phyloP scores from a whole-genome alignment of 192 early-diverging fungal genomes.

The Mortierella antarctica region DNA sequence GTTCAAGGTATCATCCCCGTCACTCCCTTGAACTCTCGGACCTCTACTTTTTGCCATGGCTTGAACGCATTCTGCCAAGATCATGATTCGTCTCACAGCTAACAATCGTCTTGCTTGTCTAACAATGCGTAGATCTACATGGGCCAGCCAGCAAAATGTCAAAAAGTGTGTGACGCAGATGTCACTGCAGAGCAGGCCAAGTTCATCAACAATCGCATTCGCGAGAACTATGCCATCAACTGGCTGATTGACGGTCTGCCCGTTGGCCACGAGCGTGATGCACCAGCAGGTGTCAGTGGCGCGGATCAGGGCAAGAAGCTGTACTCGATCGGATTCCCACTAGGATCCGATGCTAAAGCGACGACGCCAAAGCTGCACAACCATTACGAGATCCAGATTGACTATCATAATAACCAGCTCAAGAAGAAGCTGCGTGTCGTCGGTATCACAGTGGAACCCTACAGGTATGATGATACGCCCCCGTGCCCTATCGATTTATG shows the following conservation, averaged over 20 bases:
- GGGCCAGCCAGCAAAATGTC: conserved; percentile 68
- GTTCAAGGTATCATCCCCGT: conserved; percentile 69
- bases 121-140: conserved; percentile 68
- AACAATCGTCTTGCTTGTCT: background rate
- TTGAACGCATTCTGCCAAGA: background rate
- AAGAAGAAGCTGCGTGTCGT: conserved; percentile 82
- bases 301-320: conserved; percentile 61
- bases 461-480: conserved; percentile 54
- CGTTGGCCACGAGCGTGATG: conserved; percentile 62
- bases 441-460: conserved; percentile 83
- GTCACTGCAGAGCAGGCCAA: conserved; percentile 78
- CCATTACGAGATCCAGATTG: conserved; percentile 88
- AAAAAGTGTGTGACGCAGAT: conserved; percentile 68
- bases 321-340: conserved; percentile 84
- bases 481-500: background rate
- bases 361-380: conserved; percentile 73
- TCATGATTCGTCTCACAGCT: background rate
- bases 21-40: no score
- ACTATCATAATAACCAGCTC: conserved; percentile 78
- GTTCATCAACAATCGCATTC: conserved; percentile 89
- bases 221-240: conserved; percentile 81
- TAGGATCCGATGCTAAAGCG: conserved; percentile 63
- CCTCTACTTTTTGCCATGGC: background rate
- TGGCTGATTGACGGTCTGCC: conserved; percentile 95
- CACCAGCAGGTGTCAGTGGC: conserved; percentile 56